Evolutionary conservation across 2,329 filamentous ascomycete genomes (phyloP).

Genomic region (Clarireedia homoeocarpa): DNA sequence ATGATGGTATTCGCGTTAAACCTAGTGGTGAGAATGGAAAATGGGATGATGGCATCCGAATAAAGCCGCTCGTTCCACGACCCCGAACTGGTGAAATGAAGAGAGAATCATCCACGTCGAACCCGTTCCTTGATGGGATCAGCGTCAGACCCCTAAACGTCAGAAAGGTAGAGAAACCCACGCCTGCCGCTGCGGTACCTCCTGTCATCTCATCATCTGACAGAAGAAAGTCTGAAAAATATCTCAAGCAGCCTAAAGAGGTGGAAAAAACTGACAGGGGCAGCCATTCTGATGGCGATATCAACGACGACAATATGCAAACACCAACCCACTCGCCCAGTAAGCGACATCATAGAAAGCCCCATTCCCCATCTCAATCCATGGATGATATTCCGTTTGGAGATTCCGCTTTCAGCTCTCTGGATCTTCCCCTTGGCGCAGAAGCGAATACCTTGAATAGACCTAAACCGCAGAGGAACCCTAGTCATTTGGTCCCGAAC

Average conservation of each 20-base stretch:
- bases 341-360: conserved; percentile 17
- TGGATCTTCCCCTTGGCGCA: conserved; percentile 47
- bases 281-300: not conserved
- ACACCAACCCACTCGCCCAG: conserved; percentile 20
- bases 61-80: conserved; percentile 21
- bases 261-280: not conserved
- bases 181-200: conserved; percentile 8
- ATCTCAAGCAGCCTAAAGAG: conserved; percentile 17
- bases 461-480: conserved; percentile 39
- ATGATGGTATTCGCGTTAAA: conserved; percentile 24
- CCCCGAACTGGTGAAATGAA: conserved; percentile 27
- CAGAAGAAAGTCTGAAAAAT: conserved; percentile 19
- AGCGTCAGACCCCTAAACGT: conserved; percentile 21
- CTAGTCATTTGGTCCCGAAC: conserved; percentile 55
- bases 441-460: conserved; percentile 41
- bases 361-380: conserved; percentile 32
- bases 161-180: conserved; percentile 16
- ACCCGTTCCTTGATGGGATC: conserved; percentile 24
- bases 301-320: not conserved
- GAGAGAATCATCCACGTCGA: not conserved
- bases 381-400: conserved; percentile 56
- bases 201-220: conserved; percentile 9
- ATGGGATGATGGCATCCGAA: conserved; percentile 28
- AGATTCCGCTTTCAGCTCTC: conserved; percentile 58
- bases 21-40: conserved; percentile 13